Evolutionary conservation across 192 early-diverging fungal species (phyloP).

Genomic region (Mortierella antarctica): DNA sequence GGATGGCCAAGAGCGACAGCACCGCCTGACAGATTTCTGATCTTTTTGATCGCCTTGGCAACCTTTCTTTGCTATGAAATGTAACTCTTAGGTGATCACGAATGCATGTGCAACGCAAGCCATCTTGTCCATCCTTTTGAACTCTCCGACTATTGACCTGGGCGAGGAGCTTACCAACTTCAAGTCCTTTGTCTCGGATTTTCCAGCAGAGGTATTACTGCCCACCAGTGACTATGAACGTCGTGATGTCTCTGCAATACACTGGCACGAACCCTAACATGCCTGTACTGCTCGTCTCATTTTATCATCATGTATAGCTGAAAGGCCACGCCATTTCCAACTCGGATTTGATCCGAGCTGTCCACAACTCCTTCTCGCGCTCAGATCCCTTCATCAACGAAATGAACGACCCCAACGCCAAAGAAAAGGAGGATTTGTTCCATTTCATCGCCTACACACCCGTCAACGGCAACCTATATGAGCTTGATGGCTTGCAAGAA

Average conservation of each 20-base stretch:
- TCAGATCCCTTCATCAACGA: slow-evolving; percentile 83
- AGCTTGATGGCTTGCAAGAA: slow-evolving; percentile 79
- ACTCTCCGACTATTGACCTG: slow-evolving; percentile 73
- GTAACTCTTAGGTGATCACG: slow-evolving; percentile 70
- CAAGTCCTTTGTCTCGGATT: slow-evolving; percentile 74
- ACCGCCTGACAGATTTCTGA: no score
- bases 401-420: slow-evolving; percentile 57
- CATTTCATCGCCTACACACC: slow-evolving; percentile 87
- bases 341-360: slow-evolving; percentile 76
- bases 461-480: slow-evolving; percentile 75
- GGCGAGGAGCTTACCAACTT: slow-evolving; percentile 75
- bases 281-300: not conserved
- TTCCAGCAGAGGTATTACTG: slow-evolving; percentile 71
- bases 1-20: not conserved
- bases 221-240: not conserved
- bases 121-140: slow-evolving; percentile 80
- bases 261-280: not conserved
- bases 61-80: not conserved
- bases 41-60: no score
- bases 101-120: slow-evolving; percentile 92
- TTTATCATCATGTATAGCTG: slow-evolving; percentile 44
- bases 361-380: slow-evolving; percentile 86
- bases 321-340: slow-evolving; percentile 85
- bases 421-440: slow-evolving; percentile 79
- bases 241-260: not conserved